These are phyloP conservation scores for Aspergillus mulundensis DNA, from an alignment of 495 filamentous ascomycete species.

Conservation along the genomic window DNA sequence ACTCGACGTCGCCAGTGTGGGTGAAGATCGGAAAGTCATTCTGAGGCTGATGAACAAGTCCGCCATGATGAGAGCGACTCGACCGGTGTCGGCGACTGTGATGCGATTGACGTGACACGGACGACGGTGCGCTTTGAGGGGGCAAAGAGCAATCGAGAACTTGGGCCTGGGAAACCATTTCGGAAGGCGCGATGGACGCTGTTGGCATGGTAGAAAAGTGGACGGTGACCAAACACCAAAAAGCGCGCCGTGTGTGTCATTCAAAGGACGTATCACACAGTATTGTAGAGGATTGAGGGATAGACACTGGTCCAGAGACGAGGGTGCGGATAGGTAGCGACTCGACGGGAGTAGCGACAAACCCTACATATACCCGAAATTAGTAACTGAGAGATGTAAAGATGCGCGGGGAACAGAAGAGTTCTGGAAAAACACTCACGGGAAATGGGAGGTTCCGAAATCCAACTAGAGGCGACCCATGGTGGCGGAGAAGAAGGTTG, in stretches of 20 bases:
- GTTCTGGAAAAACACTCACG: neutral
- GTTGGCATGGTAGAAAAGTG: constrained; percentile 19
- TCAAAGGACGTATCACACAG: constrained; percentile 15
- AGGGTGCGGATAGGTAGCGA: constrained; percentile 2
- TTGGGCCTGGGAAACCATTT: constrained; percentile 75
- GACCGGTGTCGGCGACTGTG: constrained; percentile 61
- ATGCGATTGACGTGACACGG: constrained; percentile 55
- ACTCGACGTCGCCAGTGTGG: constrained; percentile 87
- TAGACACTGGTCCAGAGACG: neutral
- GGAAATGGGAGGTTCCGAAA: neutral
- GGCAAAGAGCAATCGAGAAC: constrained; percentile 48
- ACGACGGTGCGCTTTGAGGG: constrained; percentile 52
- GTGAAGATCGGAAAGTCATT: constrained; percentile 92
- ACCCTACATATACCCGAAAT: neutral
- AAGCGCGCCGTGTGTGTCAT: constrained; percentile 14
- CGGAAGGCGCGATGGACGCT: constrained; percentile 12
- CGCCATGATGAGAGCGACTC: constrained; percentile 77
- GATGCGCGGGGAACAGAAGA: neutral
- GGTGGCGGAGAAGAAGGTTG: constrained; percentile 1
- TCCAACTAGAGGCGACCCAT: constrained; percentile 9
- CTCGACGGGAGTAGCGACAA: constrained; percentile 7
- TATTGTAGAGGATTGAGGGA: neutral
- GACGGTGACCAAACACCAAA: constrained; percentile 19
- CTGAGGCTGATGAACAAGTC: constrained; percentile 62
- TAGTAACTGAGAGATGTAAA: constrained; percentile 1